phyloP scores from a whole-genome alignment of 306 rosid species.

The Lathyrus tuberosus region DNA sequence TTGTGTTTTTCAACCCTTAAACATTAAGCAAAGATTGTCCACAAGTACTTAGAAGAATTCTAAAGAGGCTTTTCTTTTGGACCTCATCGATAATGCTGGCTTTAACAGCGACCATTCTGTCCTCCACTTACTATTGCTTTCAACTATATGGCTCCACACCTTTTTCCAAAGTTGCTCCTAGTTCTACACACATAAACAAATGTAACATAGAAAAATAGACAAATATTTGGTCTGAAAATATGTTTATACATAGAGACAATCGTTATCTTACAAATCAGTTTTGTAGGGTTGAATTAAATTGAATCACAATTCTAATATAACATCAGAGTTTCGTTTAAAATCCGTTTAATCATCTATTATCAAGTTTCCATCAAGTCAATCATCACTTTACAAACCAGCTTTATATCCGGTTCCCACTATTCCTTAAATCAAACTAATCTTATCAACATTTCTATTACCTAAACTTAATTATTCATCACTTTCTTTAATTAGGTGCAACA shows the following conservation, averaged over 20 bases:
- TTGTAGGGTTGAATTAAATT: no score
- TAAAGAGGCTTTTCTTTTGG: slow-evolving; percentile 37
- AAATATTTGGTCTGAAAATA: no score
- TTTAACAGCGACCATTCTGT: slow-evolving; percentile 41
- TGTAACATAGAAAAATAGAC: neutral
- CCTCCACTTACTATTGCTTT: slow-evolving; percentile 43
- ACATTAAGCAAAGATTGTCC: slow-evolving; percentile 40
- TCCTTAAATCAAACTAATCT: no score
- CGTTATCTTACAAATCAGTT: no score
- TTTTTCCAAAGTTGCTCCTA: neutral
- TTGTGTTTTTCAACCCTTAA: slow-evolving; percentile 36
- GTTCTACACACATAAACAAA: neutral
- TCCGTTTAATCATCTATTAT: no score
- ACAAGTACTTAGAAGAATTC: slow-evolving; percentile 25
- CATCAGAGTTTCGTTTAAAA: no score
- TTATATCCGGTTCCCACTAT: no score
- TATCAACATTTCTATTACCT: neutral
- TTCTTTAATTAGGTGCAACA: slow-evolving; percentile 16
- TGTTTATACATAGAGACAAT: no score
- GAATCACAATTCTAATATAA: no score
- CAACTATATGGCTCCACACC: slow-evolving; percentile 7
- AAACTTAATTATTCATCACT: neutral
- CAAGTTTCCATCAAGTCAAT: no score
- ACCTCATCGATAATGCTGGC: slow-evolving; percentile 45
- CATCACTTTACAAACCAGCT: no score